These are phyloP conservation scores for Tulasnella sp. DNA, from an alignment of 768 basidiomycete genomes.

Conservation along the genomic window DNA sequence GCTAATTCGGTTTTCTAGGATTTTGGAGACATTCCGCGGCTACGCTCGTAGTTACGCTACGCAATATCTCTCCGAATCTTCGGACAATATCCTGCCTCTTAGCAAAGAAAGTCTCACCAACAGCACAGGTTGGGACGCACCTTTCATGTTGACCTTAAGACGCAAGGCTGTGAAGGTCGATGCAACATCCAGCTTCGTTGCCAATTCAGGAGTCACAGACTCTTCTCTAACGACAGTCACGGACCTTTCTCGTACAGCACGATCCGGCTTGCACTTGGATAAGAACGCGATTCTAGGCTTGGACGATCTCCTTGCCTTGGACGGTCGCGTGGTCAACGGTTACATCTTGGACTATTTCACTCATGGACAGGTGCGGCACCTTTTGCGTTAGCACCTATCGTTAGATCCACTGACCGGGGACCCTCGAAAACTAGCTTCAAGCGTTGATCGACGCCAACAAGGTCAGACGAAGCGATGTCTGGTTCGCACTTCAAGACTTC, in stretches of 20 bases:
- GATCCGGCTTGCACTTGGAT: slow-evolving; percentile 55
- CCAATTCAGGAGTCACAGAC: slow-evolving; percentile 65
- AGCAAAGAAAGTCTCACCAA: slow-evolving; percentile 39
- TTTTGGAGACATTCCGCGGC: slow-evolving; percentile 51
- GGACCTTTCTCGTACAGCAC: slow-evolving; percentile 52
- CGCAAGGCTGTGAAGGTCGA: slow-evolving; percentile 38
- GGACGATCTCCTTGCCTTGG: slow-evolving; percentile 17
- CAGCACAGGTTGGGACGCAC: slow-evolving; percentile 29
- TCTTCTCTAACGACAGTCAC: slow-evolving; percentile 45
- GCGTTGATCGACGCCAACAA: slow-evolving; percentile 16
- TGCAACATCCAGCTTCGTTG: slow-evolving; percentile 60
- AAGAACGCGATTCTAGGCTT: slow-evolving; percentile 60
- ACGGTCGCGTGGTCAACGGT: slow-evolving; percentile 49
- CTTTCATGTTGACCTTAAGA: slow-evolving; percentile 35
- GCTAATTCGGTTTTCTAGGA: slow-evolving; percentile 32
- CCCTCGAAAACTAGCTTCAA: neutral
- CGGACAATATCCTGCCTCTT: slow-evolving; percentile 50
- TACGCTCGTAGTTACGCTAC: slow-evolving; percentile 53
- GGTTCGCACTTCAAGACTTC: slow-evolving; percentile 63
- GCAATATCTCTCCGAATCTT: slow-evolving; percentile 36
- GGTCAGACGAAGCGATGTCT: slow-evolving; percentile 52
- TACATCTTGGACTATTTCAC: slow-evolving; percentile 66
- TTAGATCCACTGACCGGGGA: neutral
- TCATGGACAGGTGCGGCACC: slow-evolving; percentile 53
- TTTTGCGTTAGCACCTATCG: slow-evolving; percentile 18